Conservation (phyloP, 148 eudicot species). For the Rheum nobile region DNA sequence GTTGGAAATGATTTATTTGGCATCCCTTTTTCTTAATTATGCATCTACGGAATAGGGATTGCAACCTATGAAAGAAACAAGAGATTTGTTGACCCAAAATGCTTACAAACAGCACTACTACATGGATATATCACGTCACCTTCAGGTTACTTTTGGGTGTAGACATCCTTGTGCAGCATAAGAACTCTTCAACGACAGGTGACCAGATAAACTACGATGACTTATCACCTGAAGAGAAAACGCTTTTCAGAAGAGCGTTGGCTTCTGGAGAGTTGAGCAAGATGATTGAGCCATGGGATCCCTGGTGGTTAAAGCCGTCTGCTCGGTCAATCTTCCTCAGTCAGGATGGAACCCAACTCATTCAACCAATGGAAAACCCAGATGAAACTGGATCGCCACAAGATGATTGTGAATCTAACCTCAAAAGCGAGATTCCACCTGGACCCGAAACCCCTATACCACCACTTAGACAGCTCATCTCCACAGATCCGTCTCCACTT, state of each 20-base stretch:
- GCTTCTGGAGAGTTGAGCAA: slow-evolving; percentile 89
- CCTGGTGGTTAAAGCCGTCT: slow-evolving; percentile 90
- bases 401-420: slow-evolving; percentile 17
- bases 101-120: too few relatives aligned
- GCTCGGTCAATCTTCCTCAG: slow-evolving; percentile 52
- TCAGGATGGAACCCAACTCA: slow-evolving; percentile 52
- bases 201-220: slow-evolving; percentile 44
- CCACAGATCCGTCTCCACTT: slow-evolving; percentile 70
- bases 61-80: too few relatives aligned
- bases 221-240: slow-evolving; percentile 56
- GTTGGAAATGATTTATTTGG: too few relatives aligned
- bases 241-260: slow-evolving; percentile 58
- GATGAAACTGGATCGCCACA: slow-evolving; percentile 16
- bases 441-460: slow-evolving; percentile 72
- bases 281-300: slow-evolving; percentile 87
- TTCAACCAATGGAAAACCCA: slow-evolving; percentile 41
- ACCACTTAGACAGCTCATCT: slow-evolving; percentile 45
- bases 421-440: slow-evolving; percentile 40
- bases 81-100: too few relatives aligned
- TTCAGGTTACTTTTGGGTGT: too few relatives aligned
- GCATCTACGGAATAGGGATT: too few relatives aligned
- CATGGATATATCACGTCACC: too few relatives aligned
- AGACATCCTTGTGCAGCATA: too few relatives aligned
- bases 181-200: slow-evolving; percentile 33
- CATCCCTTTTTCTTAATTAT: too few relatives aligned